These are phyloP conservation scores for Xylaria arbuscula DNA, from an alignment of 2,329 filamentous ascomycete species.

Conservation along the genomic window DNA sequence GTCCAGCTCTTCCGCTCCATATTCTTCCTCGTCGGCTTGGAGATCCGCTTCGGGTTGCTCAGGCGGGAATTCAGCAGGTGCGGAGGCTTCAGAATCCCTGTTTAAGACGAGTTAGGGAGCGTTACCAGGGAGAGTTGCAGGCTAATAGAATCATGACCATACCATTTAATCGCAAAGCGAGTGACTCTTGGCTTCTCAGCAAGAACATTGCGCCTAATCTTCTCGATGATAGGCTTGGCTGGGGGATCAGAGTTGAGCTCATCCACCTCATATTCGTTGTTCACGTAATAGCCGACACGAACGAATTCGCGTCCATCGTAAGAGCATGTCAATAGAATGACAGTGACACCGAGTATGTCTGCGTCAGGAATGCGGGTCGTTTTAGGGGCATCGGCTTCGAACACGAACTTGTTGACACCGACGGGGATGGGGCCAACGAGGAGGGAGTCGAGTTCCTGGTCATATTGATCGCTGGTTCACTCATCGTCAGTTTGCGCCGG, in stretches of 20 bases:
- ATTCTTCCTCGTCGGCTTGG: constrained; percentile 85
- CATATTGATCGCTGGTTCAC: constrained; percentile 82
- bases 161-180: constrained; percentile 99
- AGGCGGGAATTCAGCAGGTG: constrained; percentile 93
- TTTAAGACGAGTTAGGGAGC: constrained; percentile 21
- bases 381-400: constrained; percentile 93
- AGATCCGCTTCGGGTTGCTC: constrained; percentile 97
- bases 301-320: constrained; percentile 98
- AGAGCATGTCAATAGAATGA: constrained; percentile 94
- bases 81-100: constrained; percentile 98
- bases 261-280: constrained; percentile 97
- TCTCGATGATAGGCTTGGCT: constrained; percentile 90
- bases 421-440: constrained; percentile 97
- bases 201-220: constrained; percentile 89
- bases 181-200: constrained; percentile 98
- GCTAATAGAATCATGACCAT: constrained; percentile 51
- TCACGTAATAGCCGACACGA: constrained; percentile 98
- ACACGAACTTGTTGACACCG: constrained; percentile 98
- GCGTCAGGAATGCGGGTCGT: constrained; percentile 90
- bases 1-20: constrained; percentile 89
- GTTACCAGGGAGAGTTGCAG: background rate
- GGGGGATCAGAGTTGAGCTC: constrained; percentile 91
- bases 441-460: constrained; percentile 97
- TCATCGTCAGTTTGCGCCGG: constrained; percentile 34
- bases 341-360: constrained; percentile 96